Evolutionary conservation across 2,329 filamentous ascomycete genomes (phyloP), one percentile per base, ranked within the genome.

Genomic region (Plenodomus tracheiphilus): DNA sequence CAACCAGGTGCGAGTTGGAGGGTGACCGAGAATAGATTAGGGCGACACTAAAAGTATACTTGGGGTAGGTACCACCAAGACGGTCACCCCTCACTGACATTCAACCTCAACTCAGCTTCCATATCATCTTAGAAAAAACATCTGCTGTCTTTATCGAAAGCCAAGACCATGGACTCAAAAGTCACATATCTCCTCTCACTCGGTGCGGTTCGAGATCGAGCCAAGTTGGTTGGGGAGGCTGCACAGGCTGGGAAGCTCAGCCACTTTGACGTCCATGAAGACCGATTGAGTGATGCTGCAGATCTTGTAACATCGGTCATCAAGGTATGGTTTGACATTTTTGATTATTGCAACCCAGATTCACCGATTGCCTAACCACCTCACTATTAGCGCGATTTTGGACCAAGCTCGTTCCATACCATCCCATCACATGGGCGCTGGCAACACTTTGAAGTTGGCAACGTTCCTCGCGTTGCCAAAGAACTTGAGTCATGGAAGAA

Each of bases 301-400:
- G 81, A 82, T 25, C 96, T 94, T 70, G 88, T 96, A 18, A 85
- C 91, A 18, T 85, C 87, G 39, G 91, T 96, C 55, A 96, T 96
- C 77, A 96, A 94, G 86, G 91, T 93, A 34, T 19, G 55, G 51
- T 39, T 37, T 30, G 28, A 32, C 13, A 28, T 0, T 4, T 18
- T 5, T 16, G 11, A 10, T 17, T 3, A 19, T n/a, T 2, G n/a
- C 21, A 4, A 25, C 8, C 21, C 41, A 17, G n/a, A n/a, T n/a
- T 16, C 2, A 8, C 10, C 1, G 6, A 25, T 8, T 10, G 16
- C 6, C 34, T 49, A 39, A 34, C 28, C 17, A 47, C 8, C 38
- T 28, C 39, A 18, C 16, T 18, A 13, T 39, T 44, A 87, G 85
- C 80, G 86, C 73, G 86, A 88, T 67, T 87, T 83, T 66, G 83